phyloP scores from a whole-genome alignment of 352 stramenopile genomes.

The Phytophthora fragariae region DNA sequence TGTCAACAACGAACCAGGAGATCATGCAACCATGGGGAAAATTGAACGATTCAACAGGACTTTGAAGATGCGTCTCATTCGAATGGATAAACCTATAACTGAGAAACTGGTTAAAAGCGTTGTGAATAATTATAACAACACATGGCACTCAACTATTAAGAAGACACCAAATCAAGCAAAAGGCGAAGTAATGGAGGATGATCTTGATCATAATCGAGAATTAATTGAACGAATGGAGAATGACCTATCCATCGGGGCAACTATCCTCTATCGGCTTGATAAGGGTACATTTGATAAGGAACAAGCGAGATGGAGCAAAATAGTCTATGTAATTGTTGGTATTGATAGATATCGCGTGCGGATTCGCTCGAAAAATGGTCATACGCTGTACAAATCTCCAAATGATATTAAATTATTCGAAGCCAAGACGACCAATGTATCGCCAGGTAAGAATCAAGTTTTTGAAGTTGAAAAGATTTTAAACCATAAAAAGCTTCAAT shows the following conservation, averaged over 20 bases:
- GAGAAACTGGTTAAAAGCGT: background rate
- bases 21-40: background rate
- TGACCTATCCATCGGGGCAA: background rate
- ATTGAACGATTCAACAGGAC: background rate
- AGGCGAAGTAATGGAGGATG: background rate
- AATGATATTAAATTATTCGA: too few relatives aligned
- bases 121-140: background rate
- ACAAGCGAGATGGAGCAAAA: constrained; percentile 9
- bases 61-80: background rate
- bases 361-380: too few relatives aligned
- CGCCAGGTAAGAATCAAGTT: too few relatives aligned
- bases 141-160: background rate
- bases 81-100: background rate
- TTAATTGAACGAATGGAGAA: background rate
- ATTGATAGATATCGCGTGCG: too few relatives aligned
- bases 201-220: background rate
- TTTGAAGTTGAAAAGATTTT: too few relatives aligned
- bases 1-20: background rate
- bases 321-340: too few relatives aligned
- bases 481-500: too few relatives aligned
- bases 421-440: too few relatives aligned
- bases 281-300: constrained; percentile 14
- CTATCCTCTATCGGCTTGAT: constrained; percentile 4
- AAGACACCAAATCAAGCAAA: background rate
- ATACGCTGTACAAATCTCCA: too few relatives aligned